Base-by-base conservation (phyloP, 2,329 filamentous ascomycete genomes). In the Paraphaeosphaeria sporulosa region DNA sequence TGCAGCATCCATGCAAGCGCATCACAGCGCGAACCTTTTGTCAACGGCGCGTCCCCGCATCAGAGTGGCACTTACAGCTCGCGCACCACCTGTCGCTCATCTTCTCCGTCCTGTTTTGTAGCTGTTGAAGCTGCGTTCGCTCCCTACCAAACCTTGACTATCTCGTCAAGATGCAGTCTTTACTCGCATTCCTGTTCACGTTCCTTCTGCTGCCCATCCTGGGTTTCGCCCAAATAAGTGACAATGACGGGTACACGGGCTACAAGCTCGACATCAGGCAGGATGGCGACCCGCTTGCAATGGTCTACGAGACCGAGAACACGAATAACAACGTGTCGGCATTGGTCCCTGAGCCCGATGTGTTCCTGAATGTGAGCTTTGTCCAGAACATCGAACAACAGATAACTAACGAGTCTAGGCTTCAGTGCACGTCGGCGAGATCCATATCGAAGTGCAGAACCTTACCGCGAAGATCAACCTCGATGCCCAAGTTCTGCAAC, bases 381-480 rank as follows among this genome's bases (percentile, higher is more conserved):
- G 21, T 23, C 19, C 15, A 6, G 17, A 19, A 1, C 5, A 40
- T 19, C 27, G 17, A 32, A 7, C 25, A 38, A 27, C 13, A n/a
- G 9, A 3, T 4, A 1, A 36, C 5, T 27, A 34, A 47, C 25
- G 17, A 21, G 5, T 34, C 4, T 25, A 61, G 59, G 86, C 86
- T 9, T 83, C 81, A 1, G 82, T 88, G 0, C 81, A 79, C 55
- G 85, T 89, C 8, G 83, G 85, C 62, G 82, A 85, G 69, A 88
- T 89, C 75, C 79, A 81, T 71, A 82, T 89, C 58, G 79, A 83
- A 51, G 86, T 88, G 13, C 79, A 85, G 60, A 87, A 88, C 67
- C 80, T 88, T 57, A 86, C 84, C 1, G 86, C 86, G 12, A 86
- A 87, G 69, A 81, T 87, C 73, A 88, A 87, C 69, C 79, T 87